These are phyloP conservation scores for Calophaca sinica DNA, from an alignment of 306 rosid genomes.

Conservation along the genomic window DNA sequence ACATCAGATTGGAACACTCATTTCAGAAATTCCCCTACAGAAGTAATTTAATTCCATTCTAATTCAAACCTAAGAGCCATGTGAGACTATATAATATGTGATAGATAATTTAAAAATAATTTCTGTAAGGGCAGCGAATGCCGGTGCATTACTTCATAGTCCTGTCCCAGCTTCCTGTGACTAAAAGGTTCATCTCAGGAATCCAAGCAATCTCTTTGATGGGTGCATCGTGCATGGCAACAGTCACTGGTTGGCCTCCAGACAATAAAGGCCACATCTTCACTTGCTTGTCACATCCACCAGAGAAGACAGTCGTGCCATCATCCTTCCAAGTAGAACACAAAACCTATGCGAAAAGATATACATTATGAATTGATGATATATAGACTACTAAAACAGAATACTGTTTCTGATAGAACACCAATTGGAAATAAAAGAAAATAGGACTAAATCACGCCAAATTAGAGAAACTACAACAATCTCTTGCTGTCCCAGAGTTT, in stretches of 20 bases:
- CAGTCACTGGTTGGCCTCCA: conserved; percentile 84
- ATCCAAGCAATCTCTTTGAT: conserved; percentile 88
- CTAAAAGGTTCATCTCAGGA: conserved; percentile 86
- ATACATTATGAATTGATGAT: neutral
- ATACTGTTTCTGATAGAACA: conserved; percentile 1
- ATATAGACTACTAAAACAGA: conserved; percentile 6
- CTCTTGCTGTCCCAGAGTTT: neutral
- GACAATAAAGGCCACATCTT: conserved; percentile 94
- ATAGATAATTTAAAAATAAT: conserved; percentile 3
- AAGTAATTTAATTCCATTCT: conserved; percentile 14
- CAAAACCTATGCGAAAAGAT: conserved; percentile 62
- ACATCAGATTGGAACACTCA: conserved; percentile 6
- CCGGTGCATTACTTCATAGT: conserved; percentile 66
- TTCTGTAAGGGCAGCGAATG: conserved; percentile 24
- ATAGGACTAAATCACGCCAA: conserved; percentile 2
- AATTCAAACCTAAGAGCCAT: conserved; percentile 20
- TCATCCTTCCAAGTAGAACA: conserved; percentile 96
- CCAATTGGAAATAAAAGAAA: neutral
- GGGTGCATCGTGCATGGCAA: conserved; percentile 94
- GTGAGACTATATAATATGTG: neutral
- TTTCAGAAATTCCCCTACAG: conserved; percentile 17
- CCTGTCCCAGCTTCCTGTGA: conserved; percentile 92
- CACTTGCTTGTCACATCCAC: conserved; percentile 96
- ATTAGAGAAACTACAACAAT: neutral
- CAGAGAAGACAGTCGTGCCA: conserved; percentile 92